Conservation (phyloP, 2,329 filamentous ascomycete species). For the Aspergillus vadensis region DNA sequence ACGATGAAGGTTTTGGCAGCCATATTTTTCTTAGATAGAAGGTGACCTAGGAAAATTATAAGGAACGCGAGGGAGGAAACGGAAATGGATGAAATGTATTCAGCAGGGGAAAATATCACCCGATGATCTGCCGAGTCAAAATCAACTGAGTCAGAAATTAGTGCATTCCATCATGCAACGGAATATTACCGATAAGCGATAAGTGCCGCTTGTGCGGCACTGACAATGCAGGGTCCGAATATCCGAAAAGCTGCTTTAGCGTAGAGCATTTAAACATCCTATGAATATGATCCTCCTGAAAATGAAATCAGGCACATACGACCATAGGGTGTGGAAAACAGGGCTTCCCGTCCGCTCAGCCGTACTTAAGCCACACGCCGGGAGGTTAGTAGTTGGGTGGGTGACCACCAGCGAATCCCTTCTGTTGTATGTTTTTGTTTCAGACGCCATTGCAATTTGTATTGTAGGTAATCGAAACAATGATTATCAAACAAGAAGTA, state of each 20-base stretch:
- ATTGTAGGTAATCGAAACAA: no score
- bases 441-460: no score
- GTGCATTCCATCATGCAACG: background rate
- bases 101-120: background rate
- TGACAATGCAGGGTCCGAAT: no score
- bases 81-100: background rate
- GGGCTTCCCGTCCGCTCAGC: background rate
- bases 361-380: background rate
- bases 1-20: constrained; percentile 68
- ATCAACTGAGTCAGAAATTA: background rate
- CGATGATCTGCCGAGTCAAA: background rate
- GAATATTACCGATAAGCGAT: no score
- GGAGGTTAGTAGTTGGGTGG: background rate
- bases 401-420: background rate
- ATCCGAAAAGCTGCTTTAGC: background rate
- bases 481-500: no score
- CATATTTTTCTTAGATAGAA: constrained; percentile 33
- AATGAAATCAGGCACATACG: background rate
- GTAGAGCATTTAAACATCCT: background rate
- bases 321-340: background rate
- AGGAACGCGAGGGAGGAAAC: background rate
- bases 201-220: no score
- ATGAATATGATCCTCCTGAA: background rate
- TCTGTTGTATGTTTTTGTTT: background rate
- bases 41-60: background rate